Conservation (phyloP, 2,329 filamentous ascomycete species). For the Fusarium napiforme region DNA sequence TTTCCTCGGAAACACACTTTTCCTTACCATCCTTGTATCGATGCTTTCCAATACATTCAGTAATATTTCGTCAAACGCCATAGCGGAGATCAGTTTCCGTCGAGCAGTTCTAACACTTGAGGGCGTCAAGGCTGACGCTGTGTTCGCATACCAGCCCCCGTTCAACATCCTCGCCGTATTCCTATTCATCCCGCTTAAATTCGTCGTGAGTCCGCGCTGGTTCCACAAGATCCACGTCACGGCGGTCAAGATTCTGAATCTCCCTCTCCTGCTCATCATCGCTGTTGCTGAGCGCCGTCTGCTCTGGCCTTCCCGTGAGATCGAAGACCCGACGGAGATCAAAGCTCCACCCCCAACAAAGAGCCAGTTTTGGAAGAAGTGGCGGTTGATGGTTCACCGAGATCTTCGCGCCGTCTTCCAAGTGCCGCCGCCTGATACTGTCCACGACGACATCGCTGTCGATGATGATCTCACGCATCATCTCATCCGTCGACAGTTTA, state of each 20-base stretch:
- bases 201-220: constrained; percentile 82
- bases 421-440: constrained; percentile 71
- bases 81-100: constrained; percentile 86
- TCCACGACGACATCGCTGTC: constrained; percentile 66
- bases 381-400: constrained; percentile 75
- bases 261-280: constrained; percentile 78
- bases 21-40: constrained; percentile 88
- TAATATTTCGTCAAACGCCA: constrained; percentile 79
- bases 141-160: constrained; percentile 84
- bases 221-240: constrained; percentile 91
- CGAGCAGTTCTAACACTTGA: constrained; percentile 84
- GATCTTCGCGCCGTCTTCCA: constrained; percentile 81
- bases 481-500: constrained; percentile 67
- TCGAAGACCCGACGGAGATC: constrained; percentile 27
- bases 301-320: constrained; percentile 63
- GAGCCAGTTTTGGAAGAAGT: constrained; percentile 72
- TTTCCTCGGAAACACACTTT: constrained; percentile 87
- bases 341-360: constrained; percentile 40
- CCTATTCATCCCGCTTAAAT: constrained; percentile 80
- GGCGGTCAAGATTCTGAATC: constrained; percentile 77
- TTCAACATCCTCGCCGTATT: constrained; percentile 85
- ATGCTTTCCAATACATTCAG: constrained; percentile 88
- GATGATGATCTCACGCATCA: constrained; percentile 69
- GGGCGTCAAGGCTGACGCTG: constrained; percentile 84
- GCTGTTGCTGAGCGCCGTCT: constrained; percentile 75